Percentiles rank a stretch among this genome's conserved stretches.
These are phyloP conservation scores for Fusarium proliferatum DNA, from an alignment of 2,329 filamentous ascomycete genomes.

Conservation along the genomic window DNA sequence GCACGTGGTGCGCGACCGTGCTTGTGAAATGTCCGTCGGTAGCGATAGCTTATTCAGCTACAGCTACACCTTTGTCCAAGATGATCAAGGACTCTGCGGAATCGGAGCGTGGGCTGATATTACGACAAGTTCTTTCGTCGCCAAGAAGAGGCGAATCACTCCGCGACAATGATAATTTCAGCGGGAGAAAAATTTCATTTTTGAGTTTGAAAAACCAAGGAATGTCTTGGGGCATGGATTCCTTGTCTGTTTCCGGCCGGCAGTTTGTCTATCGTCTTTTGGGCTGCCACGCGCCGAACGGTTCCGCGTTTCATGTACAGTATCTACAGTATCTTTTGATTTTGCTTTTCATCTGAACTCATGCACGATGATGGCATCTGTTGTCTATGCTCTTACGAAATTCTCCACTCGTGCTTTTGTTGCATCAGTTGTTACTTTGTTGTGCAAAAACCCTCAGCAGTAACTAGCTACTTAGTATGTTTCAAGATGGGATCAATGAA, in stretches of 20 bases:
- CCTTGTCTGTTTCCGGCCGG: conserved; percentile 1
- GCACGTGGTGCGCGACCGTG: conserved; percentile 14
- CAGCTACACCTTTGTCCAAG: conserved; percentile 3
- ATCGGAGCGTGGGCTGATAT: conserved; percentile 41
- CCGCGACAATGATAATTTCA: conserved; percentile 18
- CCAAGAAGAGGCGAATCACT: conserved; percentile 25
- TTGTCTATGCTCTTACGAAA: background rate
- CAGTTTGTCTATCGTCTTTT: conserved; percentile 7
- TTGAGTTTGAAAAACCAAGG: conserved; percentile 3
- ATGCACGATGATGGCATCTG: conserved; percentile 9
- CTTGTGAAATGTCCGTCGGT: conserved; percentile 16
- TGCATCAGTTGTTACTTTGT: background rate
- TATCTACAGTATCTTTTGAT: conserved; percentile 7
- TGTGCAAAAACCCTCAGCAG: background rate
- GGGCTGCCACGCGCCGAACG: conserved; percentile 8
- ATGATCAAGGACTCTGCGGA: conserved; percentile 26
- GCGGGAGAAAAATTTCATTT: background rate
- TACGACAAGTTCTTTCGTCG: conserved; percentile 12
- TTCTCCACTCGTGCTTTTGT: background rate
- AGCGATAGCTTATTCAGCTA: conserved; percentile 12
- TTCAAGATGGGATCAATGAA: conserved; percentile 1
- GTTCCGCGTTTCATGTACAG: conserved; percentile 33
- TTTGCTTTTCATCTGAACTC: background rate
- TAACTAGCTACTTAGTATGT: background rate
- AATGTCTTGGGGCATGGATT: conserved; percentile 4